Base-by-base conservation (phyloP, 163 green algal genomes). In the Botryococcus braunii region DNA sequence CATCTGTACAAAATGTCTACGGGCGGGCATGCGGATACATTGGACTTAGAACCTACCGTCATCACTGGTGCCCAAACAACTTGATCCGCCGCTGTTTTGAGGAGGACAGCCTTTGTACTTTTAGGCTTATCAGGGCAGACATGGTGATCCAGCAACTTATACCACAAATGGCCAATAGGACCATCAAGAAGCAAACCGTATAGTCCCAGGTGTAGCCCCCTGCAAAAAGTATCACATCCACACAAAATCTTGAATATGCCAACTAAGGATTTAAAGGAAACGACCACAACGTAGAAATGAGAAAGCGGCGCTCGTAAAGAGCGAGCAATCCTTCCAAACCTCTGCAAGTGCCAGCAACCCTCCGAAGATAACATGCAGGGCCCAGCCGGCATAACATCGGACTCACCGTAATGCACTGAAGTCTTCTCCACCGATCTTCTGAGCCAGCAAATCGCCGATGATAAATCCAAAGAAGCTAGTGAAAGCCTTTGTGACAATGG, bases 111-210 rank as follows among this genome's bases (percentile, higher is more conserved):
- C 39, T 63, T 64, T 17, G 36, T 79, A 57, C 52, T 64, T 34
- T 74, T 80, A 7, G 80, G 74, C 11, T 77, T 64, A 2, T 86
- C 65, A 13, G 84, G 80, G 13, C 64, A 76, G 34, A 89, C 71
- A 29, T 66, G 58, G 1, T 46, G 56, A 75, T 90, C 84, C 38
- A 90, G 65, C 6, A 83, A 13, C 47, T 77, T 72, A 52, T 91
- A 91, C 77, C 65, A 70, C 4, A 11, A 35, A 55, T 85, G 77
- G 25, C 75, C 85, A 0, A 86, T 38, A 5, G 83, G 83, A 1
- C 85, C 85, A 55, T 91, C 85, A 13, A 91, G 31, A 3, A 83
- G 47, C 46, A 89, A 43, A 13, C 85, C 85, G 60, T 89, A 89
- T 17, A 72, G 61, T 7, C 79, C 77, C 21, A 89, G 76, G 3